A percentile compares a stretch with the other conserved stretches of the same genome.
Evolutionary conservation across 1,139 yeast species (phyloP).

Genomic region (Blastobotrys illinoisensis): DNA sequence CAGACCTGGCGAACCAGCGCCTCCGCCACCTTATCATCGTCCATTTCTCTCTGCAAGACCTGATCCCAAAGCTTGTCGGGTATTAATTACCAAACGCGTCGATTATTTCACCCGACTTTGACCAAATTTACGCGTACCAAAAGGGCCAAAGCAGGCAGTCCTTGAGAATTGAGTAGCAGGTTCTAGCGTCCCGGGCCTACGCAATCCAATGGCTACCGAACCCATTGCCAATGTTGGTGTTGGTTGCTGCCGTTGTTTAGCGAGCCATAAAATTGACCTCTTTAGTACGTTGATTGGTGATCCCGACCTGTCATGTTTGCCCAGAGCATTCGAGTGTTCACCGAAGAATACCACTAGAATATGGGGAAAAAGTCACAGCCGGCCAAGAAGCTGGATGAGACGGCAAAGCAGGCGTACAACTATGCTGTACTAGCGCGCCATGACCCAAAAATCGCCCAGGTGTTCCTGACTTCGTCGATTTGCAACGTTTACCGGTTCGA

Average conservation of each 20-base stretch:
- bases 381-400: constrained; percentile 15
- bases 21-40: constrained; percentile 6
- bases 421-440: constrained; percentile 77
- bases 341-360: background rate
- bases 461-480: constrained; percentile 71
- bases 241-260: background rate
- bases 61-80: no score
- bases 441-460: constrained; percentile 73
- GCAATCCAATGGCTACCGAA: no score
- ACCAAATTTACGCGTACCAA: no score
- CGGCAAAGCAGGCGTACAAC: constrained; percentile 41
- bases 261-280: no score
- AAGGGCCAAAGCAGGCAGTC: no score
- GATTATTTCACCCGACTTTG: background rate
- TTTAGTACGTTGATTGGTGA: no score
- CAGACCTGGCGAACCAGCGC: constrained; percentile 10
- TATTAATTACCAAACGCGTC: background rate
- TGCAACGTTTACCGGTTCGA: constrained; percentile 74
- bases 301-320: no score
- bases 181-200: no score
- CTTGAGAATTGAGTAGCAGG: no score
- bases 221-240: no score
- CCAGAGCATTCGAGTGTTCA: background rate
- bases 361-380: constrained; percentile 13
- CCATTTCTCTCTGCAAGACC: background rate